These are phyloP conservation scores for Phytophthora macrochlamydospora DNA, from an alignment of 352 stramenopile genomes.

Conservation along the genomic window DNA sequence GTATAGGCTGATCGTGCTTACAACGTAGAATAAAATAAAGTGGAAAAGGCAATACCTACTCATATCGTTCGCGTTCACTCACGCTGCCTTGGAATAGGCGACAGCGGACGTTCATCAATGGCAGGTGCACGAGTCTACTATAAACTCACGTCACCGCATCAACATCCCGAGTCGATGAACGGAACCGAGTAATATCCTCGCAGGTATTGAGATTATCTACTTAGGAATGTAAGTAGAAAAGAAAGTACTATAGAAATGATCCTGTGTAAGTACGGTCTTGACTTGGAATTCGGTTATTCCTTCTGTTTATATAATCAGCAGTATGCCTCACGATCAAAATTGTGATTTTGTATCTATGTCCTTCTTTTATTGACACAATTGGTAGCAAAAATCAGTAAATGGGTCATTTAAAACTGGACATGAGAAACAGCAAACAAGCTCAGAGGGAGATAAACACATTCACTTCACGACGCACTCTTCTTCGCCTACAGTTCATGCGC, in stretches of 20 bases:
- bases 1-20: no score
- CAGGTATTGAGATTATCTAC: conserved; percentile 23
- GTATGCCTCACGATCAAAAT: neutral
- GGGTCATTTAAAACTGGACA: neutral
- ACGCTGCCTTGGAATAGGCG: conserved; percentile 38
- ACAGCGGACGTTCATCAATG: conserved; percentile 41
- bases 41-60: conserved; percentile 12
- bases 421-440: neutral
- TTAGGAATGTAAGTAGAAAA: conserved; percentile 31
- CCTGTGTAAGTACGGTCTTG: conserved; percentile 33
- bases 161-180: conserved; percentile 19
- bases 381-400: neutral
- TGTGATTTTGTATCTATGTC: neutral
- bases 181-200: conserved; percentile 19
- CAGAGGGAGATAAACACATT: neutral
- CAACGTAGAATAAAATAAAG: conserved; percentile 4
- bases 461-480: neutral
- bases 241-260: conserved; percentile 34
- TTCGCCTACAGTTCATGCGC: conserved; percentile 2
- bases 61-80: conserved; percentile 36
- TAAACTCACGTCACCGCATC: conserved; percentile 5
- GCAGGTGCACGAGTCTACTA: conserved; percentile 12
- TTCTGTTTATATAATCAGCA: neutral
- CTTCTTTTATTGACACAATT: no score
- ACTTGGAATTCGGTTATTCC: neutral